Conservation (phyloP, 73 alveolate species). For the Paramecium octaurelia region DNA sequence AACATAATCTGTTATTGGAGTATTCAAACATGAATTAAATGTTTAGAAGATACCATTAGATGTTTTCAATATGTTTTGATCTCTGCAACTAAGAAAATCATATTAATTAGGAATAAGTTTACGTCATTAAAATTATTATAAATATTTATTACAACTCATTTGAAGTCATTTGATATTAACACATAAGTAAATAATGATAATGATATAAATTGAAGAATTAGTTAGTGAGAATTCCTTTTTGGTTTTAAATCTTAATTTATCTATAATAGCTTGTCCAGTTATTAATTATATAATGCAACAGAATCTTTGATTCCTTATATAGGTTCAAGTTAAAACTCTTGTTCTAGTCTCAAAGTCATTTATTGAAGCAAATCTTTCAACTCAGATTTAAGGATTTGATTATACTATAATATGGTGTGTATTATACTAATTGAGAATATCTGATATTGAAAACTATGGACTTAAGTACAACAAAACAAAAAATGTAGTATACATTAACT, state of each 20-base stretch:
- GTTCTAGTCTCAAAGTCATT: background rate
- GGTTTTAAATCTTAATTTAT: background rate
- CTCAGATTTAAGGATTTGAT: background rate
- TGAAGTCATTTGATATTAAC: background rate
- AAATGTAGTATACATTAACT: background rate
- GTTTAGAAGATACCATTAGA: background rate
- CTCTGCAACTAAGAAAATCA: background rate
- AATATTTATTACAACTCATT: background rate
- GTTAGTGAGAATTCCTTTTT: background rate
- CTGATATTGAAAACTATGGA: background rate
- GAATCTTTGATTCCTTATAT: background rate
- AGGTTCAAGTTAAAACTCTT: background rate
- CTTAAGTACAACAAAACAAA: background rate
- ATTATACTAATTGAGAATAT: background rate
- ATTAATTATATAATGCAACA: background rate
- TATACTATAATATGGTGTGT: background rate
- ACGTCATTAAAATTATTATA: background rate
- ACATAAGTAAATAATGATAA: slow-evolving; percentile 11
- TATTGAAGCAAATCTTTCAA: background rate
- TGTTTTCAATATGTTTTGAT: background rate
- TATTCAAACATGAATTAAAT: background rate
- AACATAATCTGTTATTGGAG: background rate
- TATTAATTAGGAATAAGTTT: background rate
- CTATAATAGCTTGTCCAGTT: background rate
- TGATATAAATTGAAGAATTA: background rate